A percentile compares a stretch with the other conserved stretches of the same genome.
These are phyloP conservation scores for Candida quercuum DNA, from an alignment of 805 yeast genomes.

Conservation along the genomic window DNA sequence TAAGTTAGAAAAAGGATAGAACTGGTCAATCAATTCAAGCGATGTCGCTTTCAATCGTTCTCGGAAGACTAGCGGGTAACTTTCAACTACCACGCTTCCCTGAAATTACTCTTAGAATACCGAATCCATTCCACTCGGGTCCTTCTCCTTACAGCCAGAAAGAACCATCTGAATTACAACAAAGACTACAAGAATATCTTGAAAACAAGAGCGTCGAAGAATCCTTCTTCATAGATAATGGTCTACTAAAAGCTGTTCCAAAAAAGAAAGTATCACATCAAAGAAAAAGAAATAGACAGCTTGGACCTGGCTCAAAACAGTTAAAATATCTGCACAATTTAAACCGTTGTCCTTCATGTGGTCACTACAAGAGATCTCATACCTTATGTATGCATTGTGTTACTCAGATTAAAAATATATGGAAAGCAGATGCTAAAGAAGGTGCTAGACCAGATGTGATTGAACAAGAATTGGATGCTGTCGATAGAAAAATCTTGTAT, in stretches of 20 bases:
- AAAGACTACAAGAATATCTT: slow-evolving; percentile 31
- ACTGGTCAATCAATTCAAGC: no score
- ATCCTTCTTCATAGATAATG: slow-evolving; percentile 51
- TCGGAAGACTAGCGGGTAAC: slow-evolving; percentile 14
- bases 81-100: slow-evolving; percentile 22
- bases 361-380: slow-evolving; percentile 85
- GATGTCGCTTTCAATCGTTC: slow-evolving; percentile 19
- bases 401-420: slow-evolving; percentile 66
- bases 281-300: slow-evolving; percentile 77
- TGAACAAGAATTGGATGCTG: slow-evolving; percentile 37
- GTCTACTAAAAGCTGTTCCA: slow-evolving; percentile 85
- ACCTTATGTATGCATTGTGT: slow-evolving; percentile 92
- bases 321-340: slow-evolving; percentile 68
- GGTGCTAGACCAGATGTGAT: slow-evolving; percentile 22
- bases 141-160: slow-evolving; percentile 7
- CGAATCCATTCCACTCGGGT: slow-evolving; percentile 15
- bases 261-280: slow-evolving; percentile 88
- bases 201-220: slow-evolving; percentile 22
- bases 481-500: slow-evolving; percentile 61
- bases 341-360: slow-evolving; percentile 94
- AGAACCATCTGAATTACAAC: slow-evolving; percentile 23
- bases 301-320: slow-evolving; percentile 81
- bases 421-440: slow-evolving; percentile 44
- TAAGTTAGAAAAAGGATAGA: neutral
- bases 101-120: slow-evolving; percentile 20